A percentile compares a stretch with the other conserved stretches of the same genome.
These are phyloP conservation scores for Tympanopsis confertula DNA, from an alignment of 2,329 filamentous ascomycete species.

Conservation along the genomic window DNA sequence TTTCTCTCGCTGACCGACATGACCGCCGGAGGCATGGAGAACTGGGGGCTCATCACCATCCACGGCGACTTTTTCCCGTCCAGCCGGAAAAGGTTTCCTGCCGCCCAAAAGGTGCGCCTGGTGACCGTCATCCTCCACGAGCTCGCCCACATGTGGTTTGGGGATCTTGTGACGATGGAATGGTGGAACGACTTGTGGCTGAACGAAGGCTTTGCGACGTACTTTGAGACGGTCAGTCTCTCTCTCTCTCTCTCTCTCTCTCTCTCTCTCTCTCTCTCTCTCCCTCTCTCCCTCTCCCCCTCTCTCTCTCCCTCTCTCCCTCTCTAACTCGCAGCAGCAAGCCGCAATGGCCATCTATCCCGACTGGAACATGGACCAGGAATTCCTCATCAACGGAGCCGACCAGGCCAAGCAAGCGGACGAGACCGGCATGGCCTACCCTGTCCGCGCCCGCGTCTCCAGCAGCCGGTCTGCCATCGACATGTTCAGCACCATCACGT, in stretches of 20 bases:
- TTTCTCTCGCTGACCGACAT: constrained; percentile 65
- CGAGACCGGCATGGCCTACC: constrained; percentile 56
- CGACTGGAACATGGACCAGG: too few species aligned
- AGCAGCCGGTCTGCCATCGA: constrained; percentile 62
- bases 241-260: constrained; percentile 6
- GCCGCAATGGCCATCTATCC: too few species aligned
- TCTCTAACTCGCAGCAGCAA: too few species aligned
- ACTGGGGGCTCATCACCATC: constrained; percentile 64
- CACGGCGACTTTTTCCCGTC: constrained; percentile 49
- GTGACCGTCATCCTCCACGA: constrained; percentile 52
- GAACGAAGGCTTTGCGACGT: constrained; percentile 64
- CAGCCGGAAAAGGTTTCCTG: background rate
- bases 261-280: background rate
- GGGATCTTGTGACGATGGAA: constrained; percentile 65
- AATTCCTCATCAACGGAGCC: too few species aligned
- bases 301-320: too few species aligned
- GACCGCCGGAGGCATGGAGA: constrained; percentile 62
- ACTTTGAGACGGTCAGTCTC: constrained; percentile 20
- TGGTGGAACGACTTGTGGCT: constrained; percentile 67
- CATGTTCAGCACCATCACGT: constrained; percentile 65
- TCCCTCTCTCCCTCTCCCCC: constrained; percentile 1
- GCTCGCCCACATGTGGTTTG: constrained; percentile 66
- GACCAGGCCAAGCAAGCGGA: constrained; percentile 39
- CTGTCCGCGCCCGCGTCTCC: constrained; percentile 61
- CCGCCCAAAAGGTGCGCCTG: background rate